Evolutionary conservation across 73 alveolate species (phyloP), one percentile per base, ranked within the genome.

Genomic region (Paramecium primaurelia): DNA sequence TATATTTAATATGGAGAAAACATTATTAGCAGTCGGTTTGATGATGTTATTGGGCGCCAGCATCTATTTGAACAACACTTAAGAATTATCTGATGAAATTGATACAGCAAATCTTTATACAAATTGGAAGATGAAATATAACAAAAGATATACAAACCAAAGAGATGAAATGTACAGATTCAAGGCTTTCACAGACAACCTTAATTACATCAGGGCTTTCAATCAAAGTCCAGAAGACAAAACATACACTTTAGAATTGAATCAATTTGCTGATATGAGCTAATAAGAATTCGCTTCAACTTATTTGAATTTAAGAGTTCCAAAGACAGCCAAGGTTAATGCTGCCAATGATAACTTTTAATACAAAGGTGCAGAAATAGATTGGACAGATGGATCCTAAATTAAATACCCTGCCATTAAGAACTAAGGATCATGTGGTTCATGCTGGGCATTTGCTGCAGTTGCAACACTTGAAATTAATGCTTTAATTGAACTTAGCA

Each of bases 381-480:
- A 64, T 58, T 40, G 58, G 71, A 54, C 36, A 0, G 25, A 20
- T 6, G 92, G 22, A 3, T 12, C 10, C 22, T 77, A n/a, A 26
- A 14, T 68, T 7, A 37, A 64, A 32, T 32, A 28, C 12, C 84
- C 84, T 4, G 84, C 64, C 6, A 92, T 88, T 11, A 69, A 88
- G 59, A 69, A 69, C n/a, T 45, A 88, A 75, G 94, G 91, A 88
- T 11, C 20, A 28, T 88, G 94, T 26, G 94, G 94, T 25, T 71
- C 92, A 47, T 47, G 93, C 93, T 64, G 84, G 97, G 95, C 97
- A 20, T 94, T 94, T 92, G 92, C 97, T 1, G 95, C 97, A 34
- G 84, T 92, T 30, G 95, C 88, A 22, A 69, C 95, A 38, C 45
- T 94, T 30, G 96, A 92, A 69, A 77, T 86, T 3, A 71, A 88